Base-by-base conservation (phyloP, 352 stramenopile genomes). In the Phytophthora chlamydospora region DNA sequence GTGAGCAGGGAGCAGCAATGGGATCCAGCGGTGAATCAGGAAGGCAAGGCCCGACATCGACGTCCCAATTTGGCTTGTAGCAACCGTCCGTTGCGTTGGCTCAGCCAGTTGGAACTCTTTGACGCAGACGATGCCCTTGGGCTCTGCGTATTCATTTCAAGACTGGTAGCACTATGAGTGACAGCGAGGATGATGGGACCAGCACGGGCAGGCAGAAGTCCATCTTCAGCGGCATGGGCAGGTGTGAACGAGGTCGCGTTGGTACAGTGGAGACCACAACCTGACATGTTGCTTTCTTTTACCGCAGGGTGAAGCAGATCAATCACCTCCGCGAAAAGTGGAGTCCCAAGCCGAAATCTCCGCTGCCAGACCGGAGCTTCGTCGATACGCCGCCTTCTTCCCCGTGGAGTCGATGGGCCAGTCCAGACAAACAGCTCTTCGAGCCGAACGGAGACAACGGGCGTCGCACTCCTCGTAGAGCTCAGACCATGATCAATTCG, bases 281-380 rank as follows among this genome's bases (percentile, higher is more conserved):
- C 17, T 27, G 11, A 34, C n/a, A 53, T 10, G 39, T 13, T 42
- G n/a, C 14, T 44, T 3, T 43, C 0, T 35, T n/a, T 44, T 31
- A 10, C 14, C 35, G 2, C 33, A 81, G 75, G 38, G 75, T 84
- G 45, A 77, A 77, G 38, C 68, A 85, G 29, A 85, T 82, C 48
- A 78, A 85, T 48, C 73, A 82, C 32, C 46, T 85, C 2, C 71
- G 76, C 5, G 76, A 83, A 29, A 86, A 86, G 31, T 86, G 75
- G 77, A 76, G 62, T 41, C 65, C 65, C 29, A 73, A 69, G 51
- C 31, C 35, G 27, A 73, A 73, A 45, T 45, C 43, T 6, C 34
- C 58, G 11, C 27, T 58, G 13, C 36, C 49, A 16, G 58, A 72
- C 27, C 43, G 63, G 33, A 48, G 60, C 8, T 58, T 54, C 32